Evolutionary conservation across 2,329 filamentous ascomycete species (phyloP).

Genomic region (Neurospora crassa): DNA sequence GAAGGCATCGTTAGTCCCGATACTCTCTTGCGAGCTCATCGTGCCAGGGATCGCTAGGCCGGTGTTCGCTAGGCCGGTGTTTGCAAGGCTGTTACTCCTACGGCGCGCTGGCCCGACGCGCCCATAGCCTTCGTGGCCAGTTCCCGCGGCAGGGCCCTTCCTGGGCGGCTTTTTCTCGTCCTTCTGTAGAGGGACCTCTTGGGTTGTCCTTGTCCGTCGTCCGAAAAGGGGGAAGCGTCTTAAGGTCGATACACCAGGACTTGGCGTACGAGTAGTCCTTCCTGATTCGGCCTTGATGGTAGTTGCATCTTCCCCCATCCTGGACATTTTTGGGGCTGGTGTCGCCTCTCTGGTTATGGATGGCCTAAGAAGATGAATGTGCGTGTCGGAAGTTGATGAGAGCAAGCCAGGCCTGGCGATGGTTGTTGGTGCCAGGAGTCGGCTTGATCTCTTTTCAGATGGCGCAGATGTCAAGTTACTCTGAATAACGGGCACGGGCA

Average conservation of each 20-base stretch:
- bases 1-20: slow-evolving; percentile 44
- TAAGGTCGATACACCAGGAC: slow-evolving; percentile 47
- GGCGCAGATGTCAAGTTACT: slow-evolving; percentile 48
- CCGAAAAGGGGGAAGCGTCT: slow-evolving; percentile 70
- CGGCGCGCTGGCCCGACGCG: slow-evolving; percentile 51
- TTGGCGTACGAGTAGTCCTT: slow-evolving; percentile 35
- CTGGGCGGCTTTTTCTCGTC: slow-evolving; percentile 49
- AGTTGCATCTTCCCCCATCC: slow-evolving; percentile 8
- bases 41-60: slow-evolving; percentile 34
- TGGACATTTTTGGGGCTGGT: slow-evolving; percentile 19
- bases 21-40: slow-evolving; percentile 42
- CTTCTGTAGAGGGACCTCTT: slow-evolving; percentile 37
- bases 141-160: slow-evolving; percentile 83
- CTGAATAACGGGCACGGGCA: slow-evolving; percentile 47
- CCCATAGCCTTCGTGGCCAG: slow-evolving; percentile 82
- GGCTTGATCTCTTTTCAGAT: slow-evolving; percentile 37
- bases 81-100: slow-evolving; percentile 51
- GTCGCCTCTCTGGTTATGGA: slow-evolving; percentile 27
- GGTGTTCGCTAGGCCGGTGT: slow-evolving; percentile 34
- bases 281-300: slow-evolving; percentile 21
- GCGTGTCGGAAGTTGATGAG: slow-evolving; percentile 23
- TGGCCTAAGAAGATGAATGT: slow-evolving; percentile 18
- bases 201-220: slow-evolving; percentile 56
- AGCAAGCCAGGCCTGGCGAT: slow-evolving; percentile 27
- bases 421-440: slow-evolving; percentile 21